A percentile compares a stretch with the other conserved stretches of the same genome.
phyloP scores from a whole-genome alignment of 331 rosid species.

The Spiraea crenata region DNA sequence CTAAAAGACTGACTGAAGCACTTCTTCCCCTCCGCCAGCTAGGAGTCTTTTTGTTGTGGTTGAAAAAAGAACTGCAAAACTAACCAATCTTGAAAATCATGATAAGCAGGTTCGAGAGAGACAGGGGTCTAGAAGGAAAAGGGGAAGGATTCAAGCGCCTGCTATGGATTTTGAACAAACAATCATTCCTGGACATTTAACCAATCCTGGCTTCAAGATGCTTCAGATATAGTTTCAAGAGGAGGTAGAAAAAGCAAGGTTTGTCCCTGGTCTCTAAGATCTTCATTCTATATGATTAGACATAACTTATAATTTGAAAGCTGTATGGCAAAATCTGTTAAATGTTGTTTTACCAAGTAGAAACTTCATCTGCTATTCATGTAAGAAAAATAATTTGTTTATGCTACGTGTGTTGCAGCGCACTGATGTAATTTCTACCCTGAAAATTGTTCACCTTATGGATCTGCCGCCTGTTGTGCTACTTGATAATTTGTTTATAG shows the following conservation, averaged over 20 bases:
- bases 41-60: conserved; percentile 8
- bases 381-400: background rate
- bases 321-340: background rate
- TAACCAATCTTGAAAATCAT: conserved; percentile 16
- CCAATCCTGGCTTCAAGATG: conserved; percentile 74
- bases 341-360: background rate
- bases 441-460: conserved; percentile 63
- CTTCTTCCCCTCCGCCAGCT: conserved; percentile 16
- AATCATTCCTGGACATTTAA: conserved; percentile 56
- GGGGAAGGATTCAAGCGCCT: conserved; percentile 28
- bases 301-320: background rate
- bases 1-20: conserved; percentile 6
- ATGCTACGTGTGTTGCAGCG: conserved; percentile 35
- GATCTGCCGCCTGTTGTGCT: conserved; percentile 67
- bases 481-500: conserved; percentile 42
- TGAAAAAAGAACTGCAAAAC: background rate
- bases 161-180: conserved; percentile 73
- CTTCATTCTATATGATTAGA: conserved; percentile 5
- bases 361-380: conserved; percentile 1
- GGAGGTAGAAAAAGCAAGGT: conserved; percentile 69
- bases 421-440: conserved; percentile 30
- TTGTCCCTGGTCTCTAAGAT: conserved; percentile 18
- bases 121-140: conserved; percentile 45
- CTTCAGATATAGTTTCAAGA: conserved; percentile 59
- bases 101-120: conserved; percentile 41